A percentile compares a stretch with the other conserved stretches of the same genome.
These are phyloP conservation scores for Aspergillus caelatus DNA, from an alignment of 2,329 filamentous ascomycete genomes.

Conservation along the genomic window DNA sequence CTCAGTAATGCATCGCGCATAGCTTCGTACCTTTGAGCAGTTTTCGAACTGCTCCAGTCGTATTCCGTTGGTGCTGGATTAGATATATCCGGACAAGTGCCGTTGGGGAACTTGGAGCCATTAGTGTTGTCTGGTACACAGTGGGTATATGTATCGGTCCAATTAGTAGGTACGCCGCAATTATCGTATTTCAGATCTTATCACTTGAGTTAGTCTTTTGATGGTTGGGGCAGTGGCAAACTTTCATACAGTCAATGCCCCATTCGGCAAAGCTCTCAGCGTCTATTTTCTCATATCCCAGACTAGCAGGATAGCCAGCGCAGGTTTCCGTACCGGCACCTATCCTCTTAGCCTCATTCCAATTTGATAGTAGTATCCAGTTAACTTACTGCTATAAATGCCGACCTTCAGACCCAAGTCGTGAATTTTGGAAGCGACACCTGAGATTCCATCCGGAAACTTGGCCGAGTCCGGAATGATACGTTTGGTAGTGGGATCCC, in stretches of 20 bases:
- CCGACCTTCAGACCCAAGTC: slow-evolving; percentile 62
- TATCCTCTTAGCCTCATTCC: slow-evolving; percentile 6
- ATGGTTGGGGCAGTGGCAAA: background rate
- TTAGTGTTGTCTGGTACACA: slow-evolving; percentile 45
- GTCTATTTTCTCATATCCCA: slow-evolving; percentile 61
- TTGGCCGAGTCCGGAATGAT: slow-evolving; percentile 53
- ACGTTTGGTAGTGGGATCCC: slow-evolving; percentile 47
- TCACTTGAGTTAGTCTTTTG: slow-evolving; percentile 2
- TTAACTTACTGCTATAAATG: slow-evolving; percentile 57
- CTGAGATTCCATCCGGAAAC: slow-evolving; percentile 63
- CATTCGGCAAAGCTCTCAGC: slow-evolving; percentile 61
- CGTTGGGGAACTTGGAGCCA: slow-evolving; percentile 42
- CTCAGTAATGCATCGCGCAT: slow-evolving; percentile 58
- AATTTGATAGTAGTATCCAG: background rate
- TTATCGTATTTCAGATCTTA: slow-evolving; percentile 63
- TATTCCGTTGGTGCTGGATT: slow-evolving; percentile 51
- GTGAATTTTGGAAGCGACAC: slow-evolving; percentile 58
- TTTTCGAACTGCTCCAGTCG: slow-evolving; percentile 54
- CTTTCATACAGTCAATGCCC: slow-evolving; percentile 56
- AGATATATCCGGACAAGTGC: slow-evolving; percentile 41
- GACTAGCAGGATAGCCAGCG: slow-evolving; percentile 59
- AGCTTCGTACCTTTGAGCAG: slow-evolving; percentile 48
- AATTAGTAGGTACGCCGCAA: slow-evolving; percentile 48
- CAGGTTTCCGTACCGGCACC: slow-evolving; percentile 50
- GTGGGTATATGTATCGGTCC: slow-evolving; percentile 41